Conservation (phyloP, 805 yeast genomes). For the Blastobotrys robertii region DNA sequence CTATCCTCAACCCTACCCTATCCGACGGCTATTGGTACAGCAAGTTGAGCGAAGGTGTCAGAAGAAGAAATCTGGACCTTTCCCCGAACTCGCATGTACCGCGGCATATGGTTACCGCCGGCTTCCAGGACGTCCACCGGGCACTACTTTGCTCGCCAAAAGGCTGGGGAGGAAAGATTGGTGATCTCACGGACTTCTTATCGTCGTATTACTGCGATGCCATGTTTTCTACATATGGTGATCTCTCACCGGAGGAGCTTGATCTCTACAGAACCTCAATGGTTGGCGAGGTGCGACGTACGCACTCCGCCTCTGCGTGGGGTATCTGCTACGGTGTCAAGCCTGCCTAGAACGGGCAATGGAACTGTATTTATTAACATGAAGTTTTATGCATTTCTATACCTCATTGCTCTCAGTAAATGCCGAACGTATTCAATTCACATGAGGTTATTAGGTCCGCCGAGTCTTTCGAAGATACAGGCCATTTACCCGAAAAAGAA, state of each 20-base stretch:
- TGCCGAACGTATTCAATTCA: not conserved
- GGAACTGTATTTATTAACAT: no score
- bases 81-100: constrained; percentile 12
- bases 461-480: not conserved
- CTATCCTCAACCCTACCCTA: constrained; percentile 14
- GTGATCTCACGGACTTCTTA: constrained; percentile 24
- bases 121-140: constrained; percentile 20
- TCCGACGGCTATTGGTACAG: constrained; percentile 11
- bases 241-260: constrained; percentile 15
- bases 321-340: constrained; percentile 13
- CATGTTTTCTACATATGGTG: constrained; percentile 28
- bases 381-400: no score
- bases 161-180: constrained; percentile 26
- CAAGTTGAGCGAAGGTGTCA: constrained; percentile 6
- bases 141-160: constrained; percentile 22
- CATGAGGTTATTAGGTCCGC: not conserved
- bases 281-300: constrained; percentile 3
- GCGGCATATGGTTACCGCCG: constrained; percentile 12
- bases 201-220: constrained; percentile 20
- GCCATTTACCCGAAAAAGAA: not conserved
- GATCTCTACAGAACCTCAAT: constrained; percentile 5
- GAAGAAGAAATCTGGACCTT: constrained; percentile 10
- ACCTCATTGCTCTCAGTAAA: no score
- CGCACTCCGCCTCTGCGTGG: constrained; percentile 6
- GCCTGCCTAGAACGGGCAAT: constrained; percentile 1